phyloP scores from a whole-genome alignment of 2,329 filamentous ascomycete species.

The Curvularia hawaiiensis region DNA sequence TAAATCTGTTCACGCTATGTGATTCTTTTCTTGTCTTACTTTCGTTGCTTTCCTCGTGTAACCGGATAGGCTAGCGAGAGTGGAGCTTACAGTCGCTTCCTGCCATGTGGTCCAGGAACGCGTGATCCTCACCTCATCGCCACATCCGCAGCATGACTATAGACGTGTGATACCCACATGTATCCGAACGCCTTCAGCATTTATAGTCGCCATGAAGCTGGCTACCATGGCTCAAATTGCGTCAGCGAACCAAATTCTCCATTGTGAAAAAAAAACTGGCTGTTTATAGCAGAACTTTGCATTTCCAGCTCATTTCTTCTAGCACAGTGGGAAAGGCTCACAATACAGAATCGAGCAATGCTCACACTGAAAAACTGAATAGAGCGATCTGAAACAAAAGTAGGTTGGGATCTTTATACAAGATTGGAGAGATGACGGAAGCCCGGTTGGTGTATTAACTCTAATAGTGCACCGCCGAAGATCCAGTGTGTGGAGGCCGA shows the following conservation, averaged over 20 bases:
- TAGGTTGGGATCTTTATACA: background rate
- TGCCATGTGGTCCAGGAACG: slow-evolving; percentile 16
- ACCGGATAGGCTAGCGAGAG: slow-evolving; percentile 10
- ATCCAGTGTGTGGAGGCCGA: slow-evolving; percentile 8
- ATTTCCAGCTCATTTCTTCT: background rate
- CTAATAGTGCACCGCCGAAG: slow-evolving; percentile 5
- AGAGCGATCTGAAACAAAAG: slow-evolving; percentile 1
- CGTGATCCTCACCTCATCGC: slow-evolving; percentile 17
- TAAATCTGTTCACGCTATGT: slow-evolving; percentile 5
- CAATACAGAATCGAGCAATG: background rate
- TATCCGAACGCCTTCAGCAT: slow-evolving; percentile 4
- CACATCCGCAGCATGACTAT: slow-evolving; percentile 7
- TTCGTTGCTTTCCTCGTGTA: slow-evolving; percentile 8
- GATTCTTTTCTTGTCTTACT: background rate
- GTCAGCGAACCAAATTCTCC: slow-evolving; percentile 21
- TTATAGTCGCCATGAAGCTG: slow-evolving; percentile 21
- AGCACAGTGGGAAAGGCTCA: background rate
- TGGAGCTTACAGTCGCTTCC: slow-evolving; percentile 14
- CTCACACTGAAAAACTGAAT: background rate
- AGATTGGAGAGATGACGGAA: background rate
- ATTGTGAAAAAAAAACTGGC: slow-evolving; percentile 10
- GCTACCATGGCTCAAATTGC: slow-evolving; percentile 16
- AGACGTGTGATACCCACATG: slow-evolving; percentile 5
- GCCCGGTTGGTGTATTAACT: slow-evolving; percentile 1
- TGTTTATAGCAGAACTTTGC: slow-evolving; percentile 4